A percentile compares a stretch with the other conserved stretches of the same genome.
Evolutionary conservation across 495 filamentous ascomycete genomes (phyloP).

Genomic region (Emericellopsis terricola): DNA sequence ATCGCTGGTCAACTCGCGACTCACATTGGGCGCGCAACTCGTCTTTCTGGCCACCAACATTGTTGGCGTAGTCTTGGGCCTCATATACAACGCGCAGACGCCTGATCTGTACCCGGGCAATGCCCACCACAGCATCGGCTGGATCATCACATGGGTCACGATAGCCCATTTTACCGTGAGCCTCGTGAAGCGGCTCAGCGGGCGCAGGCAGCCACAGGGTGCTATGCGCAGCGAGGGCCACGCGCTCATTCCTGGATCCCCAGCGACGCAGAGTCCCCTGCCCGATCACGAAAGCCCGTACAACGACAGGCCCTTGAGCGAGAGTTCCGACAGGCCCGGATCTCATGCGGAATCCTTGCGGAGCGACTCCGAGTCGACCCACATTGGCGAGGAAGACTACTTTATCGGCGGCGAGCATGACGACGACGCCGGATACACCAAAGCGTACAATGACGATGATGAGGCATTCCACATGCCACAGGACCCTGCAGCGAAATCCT

Average conservation of each 20-base stretch:
- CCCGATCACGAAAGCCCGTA: slow-evolving; percentile 25
- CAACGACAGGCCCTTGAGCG: slow-evolving; percentile 52
- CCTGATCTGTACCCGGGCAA: slow-evolving; percentile 83
- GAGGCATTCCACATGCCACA: slow-evolving; percentile 15
- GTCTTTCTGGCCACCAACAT: slow-evolving; percentile 57
- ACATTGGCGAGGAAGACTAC: slow-evolving; percentile 29
- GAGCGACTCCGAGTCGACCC: slow-evolving; percentile 37
- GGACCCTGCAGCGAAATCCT: too few relatives aligned
- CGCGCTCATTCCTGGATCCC: slow-evolving; percentile 51
- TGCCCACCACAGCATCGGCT: slow-evolving; percentile 76
- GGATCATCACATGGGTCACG: slow-evolving; percentile 61
- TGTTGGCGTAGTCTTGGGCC: slow-evolving; percentile 49
- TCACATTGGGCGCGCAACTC: slow-evolving; percentile 55
- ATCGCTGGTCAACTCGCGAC: slow-evolving; percentile 62
- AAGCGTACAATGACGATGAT: too few relatives aligned
- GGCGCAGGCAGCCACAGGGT: too few relatives aligned
- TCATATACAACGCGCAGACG: slow-evolving; percentile 65
- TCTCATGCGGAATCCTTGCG: slow-evolving; percentile 45
- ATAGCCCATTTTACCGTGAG: slow-evolving; percentile 50
- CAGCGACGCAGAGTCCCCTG: slow-evolving; percentile 40
- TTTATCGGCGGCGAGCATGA: slow-evolving; percentile 27
- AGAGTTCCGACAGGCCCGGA: slow-evolving; percentile 83
- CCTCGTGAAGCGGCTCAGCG: slow-evolving; percentile 35
- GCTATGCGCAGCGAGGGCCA: slow-evolving; percentile 18
- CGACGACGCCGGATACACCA: too few relatives aligned